These are phyloP conservation scores for Diaporthe sp. DNA, from an alignment of 2,329 filamentous ascomycete genomes.

Conservation along the genomic window DNA sequence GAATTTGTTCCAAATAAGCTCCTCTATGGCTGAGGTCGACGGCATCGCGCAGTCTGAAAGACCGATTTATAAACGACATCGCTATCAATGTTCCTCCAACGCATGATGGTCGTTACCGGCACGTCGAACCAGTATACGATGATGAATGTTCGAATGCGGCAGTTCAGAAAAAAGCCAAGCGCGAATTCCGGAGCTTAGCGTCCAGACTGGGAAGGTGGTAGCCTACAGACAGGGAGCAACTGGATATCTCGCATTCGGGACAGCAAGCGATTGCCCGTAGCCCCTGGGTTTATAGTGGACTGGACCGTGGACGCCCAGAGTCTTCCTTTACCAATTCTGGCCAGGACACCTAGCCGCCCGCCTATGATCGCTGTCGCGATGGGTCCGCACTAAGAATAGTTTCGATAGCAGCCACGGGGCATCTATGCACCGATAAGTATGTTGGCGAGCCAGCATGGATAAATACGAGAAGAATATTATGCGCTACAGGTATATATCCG, in stretches of 20 bases:
- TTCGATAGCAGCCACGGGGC: constrained; percentile 8
- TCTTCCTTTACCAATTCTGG: background rate
- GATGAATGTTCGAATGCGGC: constrained; percentile 24
- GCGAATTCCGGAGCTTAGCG: constrained; percentile 25
- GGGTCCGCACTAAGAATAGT: constrained; percentile 5
- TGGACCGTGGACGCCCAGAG: background rate
- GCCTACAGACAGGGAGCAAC: constrained; percentile 4
- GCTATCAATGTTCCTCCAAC: background rate
- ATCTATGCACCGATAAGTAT: constrained; percentile 4
- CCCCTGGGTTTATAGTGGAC: background rate
- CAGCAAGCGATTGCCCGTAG: background rate
- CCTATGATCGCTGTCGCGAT: background rate
- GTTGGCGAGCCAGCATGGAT: background rate
- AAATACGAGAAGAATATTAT: background rate
- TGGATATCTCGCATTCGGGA: background rate
- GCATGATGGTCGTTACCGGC: background rate
- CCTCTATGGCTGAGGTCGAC: background rate
- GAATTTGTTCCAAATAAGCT: background rate
- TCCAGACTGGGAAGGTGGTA: constrained; percentile 27
- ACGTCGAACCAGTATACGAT: constrained; percentile 20
- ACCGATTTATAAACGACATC: background rate
- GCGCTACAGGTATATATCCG: background rate
- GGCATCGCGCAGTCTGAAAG: background rate
- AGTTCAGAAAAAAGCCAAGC: constrained; percentile 27
- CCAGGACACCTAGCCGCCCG: background rate